Base-by-base conservation (phyloP, 2,329 filamentous ascomycete species). In the Epicoccum sorghinum region DNA sequence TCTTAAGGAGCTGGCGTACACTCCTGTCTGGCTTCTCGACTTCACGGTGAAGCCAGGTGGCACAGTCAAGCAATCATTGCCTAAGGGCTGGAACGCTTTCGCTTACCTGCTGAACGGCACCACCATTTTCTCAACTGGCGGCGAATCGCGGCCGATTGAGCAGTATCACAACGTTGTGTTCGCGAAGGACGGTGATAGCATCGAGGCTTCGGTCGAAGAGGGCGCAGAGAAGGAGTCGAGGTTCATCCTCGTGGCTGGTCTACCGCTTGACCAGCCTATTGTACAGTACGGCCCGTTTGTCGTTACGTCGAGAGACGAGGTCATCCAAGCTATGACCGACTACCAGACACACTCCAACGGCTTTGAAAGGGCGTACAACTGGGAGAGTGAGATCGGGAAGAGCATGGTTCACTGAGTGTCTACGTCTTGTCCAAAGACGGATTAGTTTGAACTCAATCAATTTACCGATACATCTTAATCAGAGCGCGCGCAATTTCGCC, bases 11-110 rank as follows among this genome's bases (percentile, higher is more conserved):
- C 80, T 98, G 39, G 93, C 93, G 12, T 97, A 98, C 76, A 98
- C 93, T 1, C 95, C 95, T 0, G 92, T 98, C n/a, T 98, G 93
- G 93, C 82, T 96, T 58, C 81, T 98, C 39, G 93, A 98, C 72
- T 80, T 97, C 46, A 86, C 84, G 18, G 84, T 98, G 47, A 78
- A 86, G 66, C 92, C 93, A 0, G 93, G 93, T 47, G 92, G 90
- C 41, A 85, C 81, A 55, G 80, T 98, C 61, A 82, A 80, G 22
- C 93, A 98, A 78, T 75, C 84, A 4, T 71, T 98, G 3, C 93
- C 93, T 0, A 77, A 81, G 58, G 88, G 87, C 25, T 98, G 92
- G 91, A 97, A 96, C 73, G 86, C 90, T 1, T 98, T 98, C 69
- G 87, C 88, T 13, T 98, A 97, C 74, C 88, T 86, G 3, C 80